Evolutionary conservation across 192 early-diverging fungal species (phyloP), one percentile per base, ranked within the genome.

Genomic region (Entophlyctis helioformis): DNA sequence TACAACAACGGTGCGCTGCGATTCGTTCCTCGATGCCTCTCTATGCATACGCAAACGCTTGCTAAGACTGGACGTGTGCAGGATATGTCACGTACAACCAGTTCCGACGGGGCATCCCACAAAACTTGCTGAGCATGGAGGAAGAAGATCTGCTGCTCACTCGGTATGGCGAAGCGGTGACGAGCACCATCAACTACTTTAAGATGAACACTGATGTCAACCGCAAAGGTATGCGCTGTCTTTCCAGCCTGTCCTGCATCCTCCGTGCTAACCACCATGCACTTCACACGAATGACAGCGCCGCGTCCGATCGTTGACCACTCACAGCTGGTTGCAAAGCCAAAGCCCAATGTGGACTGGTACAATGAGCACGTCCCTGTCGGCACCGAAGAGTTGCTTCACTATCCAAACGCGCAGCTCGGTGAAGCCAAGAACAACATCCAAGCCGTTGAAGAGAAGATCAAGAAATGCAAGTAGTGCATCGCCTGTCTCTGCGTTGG

Each of bases 131-230:
- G 19, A 61, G 51, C 16, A 33, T 42, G 26, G 54, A 67, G 35
- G 72, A 75, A 51, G 58, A 72, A 32, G 72, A 75, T 22, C 21
- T 69, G 15, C 39, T 75, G 19, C 33, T 75, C 10, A 33, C 31
- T 13, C 58, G 56, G 36, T 77, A 71, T 41, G 56, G 58, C 16
- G 64, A 57, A 37, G 45, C 55, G 10, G 39, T 56, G 5, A 64
- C 60, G 15, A n/a, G n/a, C n/a, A 66, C 60, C 23, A 71, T 77
- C 26, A 77, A 77, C 51, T 77, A 77, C 47, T 74, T 77, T 48
- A 77, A 77, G 38, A 51, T 77, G 29, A 70, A 77, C 36, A 69
- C 67, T 5, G 71, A 77, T 37, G 68, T 72, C 3, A 77, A 70
- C 39, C 50, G 74, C 3, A 72, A 66, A 55, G 57, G 67, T 71